Base-by-base conservation (phyloP, 2,329 filamentous ascomycete genomes). In the Mollisia scopiformis region DNA sequence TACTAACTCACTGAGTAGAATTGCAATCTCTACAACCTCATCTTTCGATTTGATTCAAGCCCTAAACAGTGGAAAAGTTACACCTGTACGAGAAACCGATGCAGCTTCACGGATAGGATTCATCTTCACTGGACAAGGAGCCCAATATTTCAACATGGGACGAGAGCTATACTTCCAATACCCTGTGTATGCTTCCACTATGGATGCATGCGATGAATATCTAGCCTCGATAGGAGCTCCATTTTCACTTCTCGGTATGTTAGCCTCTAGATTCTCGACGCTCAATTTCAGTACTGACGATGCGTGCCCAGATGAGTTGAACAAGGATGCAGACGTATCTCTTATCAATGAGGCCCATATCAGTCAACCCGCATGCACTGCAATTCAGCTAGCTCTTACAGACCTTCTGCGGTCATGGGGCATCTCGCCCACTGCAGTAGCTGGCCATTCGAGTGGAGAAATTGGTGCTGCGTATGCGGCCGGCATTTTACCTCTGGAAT, bases 381-480 rank as follows among this genome's bases (percentile, higher is more conserved):
- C 68, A 11, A 54, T 74, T 6, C 72, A 75, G 52, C 58, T 75
- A 6, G 68, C 66, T 14, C 46, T 74, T 2, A 66, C 73, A 3
- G 66, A 73, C 27, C 43, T 72, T 6, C 64, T 75, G 1, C 16
- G n/a, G 1, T 58, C 60, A 6, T 69, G 65, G 61, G 60, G 63
- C 5, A 39, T 74, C 23, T 27, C 27, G 4, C 67, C 71, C 7
- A 41, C 51, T 8, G 68, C 62, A 4, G 72, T 73, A 4, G 55
- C 69, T 0, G 70, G 72, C 10, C 73, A 75, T 55, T 74, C 69
- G 0, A 66, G 63, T 21, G 72, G 74, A 4, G 73, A 75, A 43
- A 73, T 75, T 55, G 73, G 70, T 2, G 81, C 80, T 3, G 80
- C 46, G 58, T 77, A 75, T 50, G 67, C 71, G 1, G 65, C 64